These are phyloP conservation scores for Mucor plumbeus DNA, from an alignment of 371 early-diverging fungal genomes.

Conservation along the genomic window DNA sequence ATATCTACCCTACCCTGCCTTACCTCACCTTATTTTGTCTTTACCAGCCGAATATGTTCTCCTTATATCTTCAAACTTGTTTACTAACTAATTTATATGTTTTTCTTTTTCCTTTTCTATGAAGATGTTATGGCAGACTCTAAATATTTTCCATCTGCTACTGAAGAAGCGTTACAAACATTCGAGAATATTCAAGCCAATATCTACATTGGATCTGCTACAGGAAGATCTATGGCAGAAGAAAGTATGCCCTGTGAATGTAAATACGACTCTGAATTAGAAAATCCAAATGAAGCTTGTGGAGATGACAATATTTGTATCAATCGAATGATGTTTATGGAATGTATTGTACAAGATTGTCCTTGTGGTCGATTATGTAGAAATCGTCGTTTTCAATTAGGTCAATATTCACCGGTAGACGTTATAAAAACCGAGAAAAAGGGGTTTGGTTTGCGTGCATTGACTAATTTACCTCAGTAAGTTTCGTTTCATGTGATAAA, in stretches of 20 bases:
- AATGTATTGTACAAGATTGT: conserved; percentile 90
- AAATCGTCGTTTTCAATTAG: conserved; percentile 89
- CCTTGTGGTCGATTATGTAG: conserved; percentile 88
- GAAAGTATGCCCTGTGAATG: conserved; percentile 86
- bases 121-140: conserved; percentile 5
- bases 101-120: not conserved
- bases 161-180: conserved; percentile 53
- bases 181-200: conserved; percentile 67
- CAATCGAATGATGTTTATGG: conserved; percentile 91
- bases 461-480: conserved; percentile 67
- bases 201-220: conserved; percentile 72
- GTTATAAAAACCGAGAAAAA: conserved; percentile 89
- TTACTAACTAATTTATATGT: not conserved
- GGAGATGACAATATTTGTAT: conserved; percentile 90
- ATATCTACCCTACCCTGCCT: not conserved
- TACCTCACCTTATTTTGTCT: too few species aligned
- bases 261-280: conserved; percentile 66
- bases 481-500: conserved; percentile 6
- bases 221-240: conserved; percentile 70
- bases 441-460: conserved; percentile 90
- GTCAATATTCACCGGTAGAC: conserved; percentile 84
- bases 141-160: conserved; percentile 36
- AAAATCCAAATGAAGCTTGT: conserved; percentile 70
- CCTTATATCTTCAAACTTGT: not conserved
- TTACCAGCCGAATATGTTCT: not conserved